A percentile compares a stretch with the other conserved stretches of the same genome.
Conservation (phyloP, 306 rosid genomes). For the Sindora glabra region DNA sequence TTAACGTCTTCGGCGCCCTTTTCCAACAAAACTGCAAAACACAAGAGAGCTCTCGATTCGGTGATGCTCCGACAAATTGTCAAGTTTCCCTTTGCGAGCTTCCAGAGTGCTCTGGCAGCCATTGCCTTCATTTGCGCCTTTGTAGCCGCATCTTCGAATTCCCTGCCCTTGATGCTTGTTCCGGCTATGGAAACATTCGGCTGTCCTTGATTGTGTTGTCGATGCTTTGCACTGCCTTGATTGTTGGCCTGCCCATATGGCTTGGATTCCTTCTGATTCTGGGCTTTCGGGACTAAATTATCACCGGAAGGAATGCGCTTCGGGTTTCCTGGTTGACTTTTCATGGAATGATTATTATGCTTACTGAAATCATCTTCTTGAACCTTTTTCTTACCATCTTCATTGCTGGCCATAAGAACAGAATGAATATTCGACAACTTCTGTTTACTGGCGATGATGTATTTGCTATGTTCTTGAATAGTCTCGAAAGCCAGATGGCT, state of each 20-base stretch:
- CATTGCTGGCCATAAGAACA: constrained; percentile 34
- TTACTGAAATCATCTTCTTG: constrained; percentile 5
- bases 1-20: constrained; percentile 48
- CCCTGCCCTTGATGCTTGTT: constrained; percentile 66
- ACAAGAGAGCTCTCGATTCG: constrained; percentile 66
- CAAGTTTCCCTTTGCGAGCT: constrained; percentile 44
- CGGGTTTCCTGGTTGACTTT: background rate
- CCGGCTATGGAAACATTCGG: constrained; percentile 13
- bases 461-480: constrained; percentile 71
- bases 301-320: constrained; percentile 6
- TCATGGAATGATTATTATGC: constrained; percentile 15
- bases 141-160: constrained; percentile 46
- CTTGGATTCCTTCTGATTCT: background rate
- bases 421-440: constrained; percentile 54
- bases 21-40: constrained; percentile 63
- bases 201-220: background rate
- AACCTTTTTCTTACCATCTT: background rate
- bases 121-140: constrained; percentile 67
- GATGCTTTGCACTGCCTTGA: background rate
- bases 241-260: background rate
- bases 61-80: constrained; percentile 51
- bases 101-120: constrained; percentile 71
- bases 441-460: constrained; percentile 34
- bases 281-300: constrained; percentile 1
- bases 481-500: constrained; percentile 78